Conservation (phyloP, 176 grass and related monocot genomes). For the Alopecurus myosuroides region DNA sequence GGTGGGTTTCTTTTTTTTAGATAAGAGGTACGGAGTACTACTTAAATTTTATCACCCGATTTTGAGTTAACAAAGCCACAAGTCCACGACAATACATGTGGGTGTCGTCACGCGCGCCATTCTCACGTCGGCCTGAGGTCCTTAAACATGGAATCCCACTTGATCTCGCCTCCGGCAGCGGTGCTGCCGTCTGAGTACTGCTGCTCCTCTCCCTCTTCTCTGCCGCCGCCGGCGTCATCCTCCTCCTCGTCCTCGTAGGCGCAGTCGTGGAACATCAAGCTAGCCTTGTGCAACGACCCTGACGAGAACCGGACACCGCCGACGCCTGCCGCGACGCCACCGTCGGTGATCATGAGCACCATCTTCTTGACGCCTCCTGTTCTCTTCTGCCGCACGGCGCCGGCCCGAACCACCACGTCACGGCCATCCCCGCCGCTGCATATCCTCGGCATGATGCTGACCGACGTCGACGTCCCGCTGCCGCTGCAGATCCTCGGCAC, state of each 20-base stretch:
- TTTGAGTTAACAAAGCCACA: too few relatives aligned
- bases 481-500: too few relatives aligned
- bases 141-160: slow-evolving; percentile 70
- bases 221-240: neutral
- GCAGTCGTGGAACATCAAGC: slow-evolving; percentile 41
- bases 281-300: slow-evolving; percentile 30
- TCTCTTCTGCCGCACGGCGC: slow-evolving; percentile 33
- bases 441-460: slow-evolving; percentile 35
- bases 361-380: slow-evolving; percentile 36
- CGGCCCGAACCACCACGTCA: slow-evolving; percentile 15
- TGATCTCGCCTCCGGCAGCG: slow-evolving; percentile 19
- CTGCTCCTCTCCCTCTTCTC: neutral
- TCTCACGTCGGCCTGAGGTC: slow-evolving; percentile 51
- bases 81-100: too few relatives aligned
- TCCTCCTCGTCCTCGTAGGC: slow-evolving; percentile 5
- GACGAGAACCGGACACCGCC: neutral
- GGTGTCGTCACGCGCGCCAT: neutral
- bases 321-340: neutral
- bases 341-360: slow-evolving; percentile 59
- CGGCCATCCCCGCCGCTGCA: slow-evolving; percentile 37
- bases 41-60: too few relatives aligned
- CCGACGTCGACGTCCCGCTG: slow-evolving; percentile 12
- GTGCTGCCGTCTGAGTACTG: neutral
- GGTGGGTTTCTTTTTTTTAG: too few relatives aligned
- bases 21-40: too few relatives aligned